Conservation (phyloP, 768 basidiomycete genomes). For the Boletellus ananas region DNA sequence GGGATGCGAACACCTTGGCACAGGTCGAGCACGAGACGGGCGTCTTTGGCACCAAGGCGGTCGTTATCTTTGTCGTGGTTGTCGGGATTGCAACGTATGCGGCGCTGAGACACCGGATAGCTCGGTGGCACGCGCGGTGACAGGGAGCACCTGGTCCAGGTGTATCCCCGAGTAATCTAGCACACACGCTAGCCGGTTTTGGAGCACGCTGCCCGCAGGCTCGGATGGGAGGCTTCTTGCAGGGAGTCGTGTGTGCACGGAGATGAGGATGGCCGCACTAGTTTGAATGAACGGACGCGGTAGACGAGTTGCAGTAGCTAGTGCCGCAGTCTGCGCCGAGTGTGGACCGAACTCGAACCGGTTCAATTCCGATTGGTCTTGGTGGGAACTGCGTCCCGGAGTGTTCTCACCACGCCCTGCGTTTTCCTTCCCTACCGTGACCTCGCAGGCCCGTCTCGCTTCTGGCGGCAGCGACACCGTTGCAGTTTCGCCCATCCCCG, state of each 20-base stretch:
- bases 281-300: no score
- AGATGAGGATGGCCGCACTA: constrained; percentile 1
- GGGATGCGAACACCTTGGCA: constrained; percentile 1
- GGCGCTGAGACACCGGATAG: constrained; percentile 40
- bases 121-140: constrained; percentile 13
- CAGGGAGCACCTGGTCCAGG: not conserved
- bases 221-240: not conserved
- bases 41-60: constrained; percentile 46
- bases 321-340: no score
- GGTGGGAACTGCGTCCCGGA: constrained; percentile 24
- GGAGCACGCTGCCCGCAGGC: no score
- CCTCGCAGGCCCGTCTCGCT: constrained; percentile 3
- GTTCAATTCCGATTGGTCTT: constrained; percentile 19
- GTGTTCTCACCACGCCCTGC: constrained; percentile 15
- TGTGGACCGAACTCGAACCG: constrained; percentile 11
- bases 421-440: constrained; percentile 5
- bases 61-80: constrained; percentile 40
- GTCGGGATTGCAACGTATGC: constrained; percentile 41
- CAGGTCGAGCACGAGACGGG: constrained; percentile 78
- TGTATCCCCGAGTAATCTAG: no score
- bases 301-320: no score
- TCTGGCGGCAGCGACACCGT: constrained; percentile 10
- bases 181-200: no score
- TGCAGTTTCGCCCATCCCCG: constrained; percentile 7
- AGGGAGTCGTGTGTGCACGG: constrained; percentile 3